Conservation (phyloP, 2,329 filamentous ascomycete genomes). For the Fusarium coicis region DNA sequence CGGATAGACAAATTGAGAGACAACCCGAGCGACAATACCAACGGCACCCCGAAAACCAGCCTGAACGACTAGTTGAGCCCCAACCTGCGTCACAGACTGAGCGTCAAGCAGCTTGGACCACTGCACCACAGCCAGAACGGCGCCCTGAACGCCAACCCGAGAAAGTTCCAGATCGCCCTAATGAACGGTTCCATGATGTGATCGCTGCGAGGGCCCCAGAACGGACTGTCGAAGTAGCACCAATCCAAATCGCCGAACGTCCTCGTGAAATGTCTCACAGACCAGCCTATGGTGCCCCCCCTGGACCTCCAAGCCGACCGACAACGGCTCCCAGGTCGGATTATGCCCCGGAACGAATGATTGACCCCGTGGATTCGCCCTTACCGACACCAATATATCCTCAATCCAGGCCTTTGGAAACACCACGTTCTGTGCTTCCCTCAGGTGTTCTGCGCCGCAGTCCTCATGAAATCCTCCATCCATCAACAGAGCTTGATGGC, state of each 20-base stretch:
- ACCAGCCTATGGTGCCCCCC: not conserved
- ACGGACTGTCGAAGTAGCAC: conserved; percentile 7
- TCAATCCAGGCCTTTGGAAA: conserved; percentile 16
- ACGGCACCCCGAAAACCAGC: not conserved
- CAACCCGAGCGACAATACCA: not conserved
- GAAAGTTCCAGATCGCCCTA: not conserved
- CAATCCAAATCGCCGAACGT: conserved; percentile 4
- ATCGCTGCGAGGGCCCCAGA: conserved; percentile 5
- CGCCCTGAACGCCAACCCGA: conserved; percentile 3
- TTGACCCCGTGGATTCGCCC: conserved; percentile 24
- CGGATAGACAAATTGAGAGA: not conserved
- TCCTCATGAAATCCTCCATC: conserved; percentile 32
- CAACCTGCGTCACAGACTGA: not conserved
- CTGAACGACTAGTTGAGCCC: not conserved
- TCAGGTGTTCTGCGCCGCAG: conserved; percentile 18
- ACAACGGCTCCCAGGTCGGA: conserved; percentile 20
- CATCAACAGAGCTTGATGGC: conserved; percentile 36
- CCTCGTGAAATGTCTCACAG: conserved; percentile 2
- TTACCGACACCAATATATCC: conserved; percentile 8
- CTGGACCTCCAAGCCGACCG: not conserved
- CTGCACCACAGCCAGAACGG: not conserved
- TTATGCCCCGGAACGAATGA: conserved; percentile 35
- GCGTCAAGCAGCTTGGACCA: not conserved
- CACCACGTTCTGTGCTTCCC: conserved; percentile 25
- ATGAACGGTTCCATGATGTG: conserved; percentile 9